These are phyloP conservation scores for Ceratobasidium sp. DNA, from an alignment of 1,284 basidiomycete genomes.

Conservation along the genomic window DNA sequence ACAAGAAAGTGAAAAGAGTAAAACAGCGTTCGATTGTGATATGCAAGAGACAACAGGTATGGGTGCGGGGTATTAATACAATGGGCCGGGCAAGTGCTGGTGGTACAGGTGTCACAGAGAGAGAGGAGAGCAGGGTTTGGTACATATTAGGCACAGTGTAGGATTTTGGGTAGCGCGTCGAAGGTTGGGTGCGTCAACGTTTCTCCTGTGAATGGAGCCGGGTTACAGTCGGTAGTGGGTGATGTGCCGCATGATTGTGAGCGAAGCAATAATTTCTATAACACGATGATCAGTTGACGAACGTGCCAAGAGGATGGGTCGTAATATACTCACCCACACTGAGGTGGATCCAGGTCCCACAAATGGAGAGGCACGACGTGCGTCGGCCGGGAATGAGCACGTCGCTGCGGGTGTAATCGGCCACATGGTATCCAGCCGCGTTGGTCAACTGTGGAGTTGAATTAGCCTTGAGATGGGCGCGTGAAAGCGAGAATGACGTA, in stretches of 20 bases:
- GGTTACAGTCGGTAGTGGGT: conserved; percentile 31
- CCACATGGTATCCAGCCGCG: conserved; percentile 32
- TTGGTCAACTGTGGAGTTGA: conserved; percentile 36
- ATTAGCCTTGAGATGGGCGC: not conserved
- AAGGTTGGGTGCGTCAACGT: not conserved
- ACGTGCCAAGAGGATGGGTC: not conserved
- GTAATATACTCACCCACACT: conserved; percentile 9
- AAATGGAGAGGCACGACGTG: conserved; percentile 19
- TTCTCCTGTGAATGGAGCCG: no score
- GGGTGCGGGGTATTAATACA: conserved; percentile 14
- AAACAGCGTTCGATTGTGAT: not conserved
- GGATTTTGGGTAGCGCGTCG: conserved; percentile 13
- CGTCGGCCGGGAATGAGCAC: conserved; percentile 33
- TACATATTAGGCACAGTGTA: conserved; percentile 24
- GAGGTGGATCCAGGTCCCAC: conserved; percentile 29
- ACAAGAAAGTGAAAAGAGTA: not conserved
- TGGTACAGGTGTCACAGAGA: not conserved
- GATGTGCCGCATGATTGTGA: conserved; percentile 34
- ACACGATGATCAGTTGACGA: conserved; percentile 6
- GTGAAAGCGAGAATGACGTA: not conserved
- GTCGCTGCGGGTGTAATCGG: conserved; percentile 28
- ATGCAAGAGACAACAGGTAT: not conserved
- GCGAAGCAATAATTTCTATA: conserved; percentile 33
- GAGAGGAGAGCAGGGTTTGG: not conserved
- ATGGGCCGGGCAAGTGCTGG: not conserved